These are phyloP conservation scores for Candida wancherniae DNA, from an alignment of 805 yeast genomes.

Conservation along the genomic window DNA sequence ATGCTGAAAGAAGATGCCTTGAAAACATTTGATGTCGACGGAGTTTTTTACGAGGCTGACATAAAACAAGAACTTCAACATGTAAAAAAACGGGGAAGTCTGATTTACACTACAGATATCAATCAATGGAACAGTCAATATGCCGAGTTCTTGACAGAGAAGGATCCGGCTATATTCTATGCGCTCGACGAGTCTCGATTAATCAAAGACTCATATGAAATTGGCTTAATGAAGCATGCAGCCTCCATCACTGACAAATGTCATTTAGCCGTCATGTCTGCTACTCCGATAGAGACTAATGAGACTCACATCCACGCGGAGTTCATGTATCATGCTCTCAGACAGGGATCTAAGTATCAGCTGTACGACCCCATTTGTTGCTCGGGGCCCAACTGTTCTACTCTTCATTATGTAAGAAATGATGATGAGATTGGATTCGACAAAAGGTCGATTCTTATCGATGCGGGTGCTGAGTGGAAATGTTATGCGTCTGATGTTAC, in stretches of 20 bases:
- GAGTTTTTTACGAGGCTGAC: conserved; percentile 58
- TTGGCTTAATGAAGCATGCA: conserved; percentile 73
- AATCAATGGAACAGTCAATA: conserved; percentile 41
- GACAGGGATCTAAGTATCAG: conserved; percentile 88
- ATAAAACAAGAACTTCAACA: conserved; percentile 34
- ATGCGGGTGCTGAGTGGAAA: conserved; percentile 97
- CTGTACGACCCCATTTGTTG: conserved; percentile 96
- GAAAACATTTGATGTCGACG: conserved; percentile 72
- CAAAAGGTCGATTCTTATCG: conserved; percentile 70
- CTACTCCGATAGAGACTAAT: conserved; percentile 77
- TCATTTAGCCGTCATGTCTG: conserved; percentile 89
- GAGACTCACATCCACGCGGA: conserved; percentile 96
- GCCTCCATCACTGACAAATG: conserved; percentile 81
- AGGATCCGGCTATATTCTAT: conserved; percentile 46
- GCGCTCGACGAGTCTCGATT: conserved; percentile 86
- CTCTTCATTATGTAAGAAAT: conserved; percentile 84
- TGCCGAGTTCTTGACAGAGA: conserved; percentile 34
- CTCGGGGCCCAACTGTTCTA: conserved; percentile 85
- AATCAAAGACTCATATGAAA: conserved; percentile 79
- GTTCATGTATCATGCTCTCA: conserved; percentile 84
- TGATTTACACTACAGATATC: conserved; percentile 51
- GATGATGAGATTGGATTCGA: conserved; percentile 51
- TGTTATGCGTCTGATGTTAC: conserved; percentile 93
- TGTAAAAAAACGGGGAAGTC: conserved; percentile 21
- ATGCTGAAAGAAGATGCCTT: conserved; percentile 59